Base-by-base conservation (phyloP, 257 asterid species). In the Solanum bulbocastanum region DNA sequence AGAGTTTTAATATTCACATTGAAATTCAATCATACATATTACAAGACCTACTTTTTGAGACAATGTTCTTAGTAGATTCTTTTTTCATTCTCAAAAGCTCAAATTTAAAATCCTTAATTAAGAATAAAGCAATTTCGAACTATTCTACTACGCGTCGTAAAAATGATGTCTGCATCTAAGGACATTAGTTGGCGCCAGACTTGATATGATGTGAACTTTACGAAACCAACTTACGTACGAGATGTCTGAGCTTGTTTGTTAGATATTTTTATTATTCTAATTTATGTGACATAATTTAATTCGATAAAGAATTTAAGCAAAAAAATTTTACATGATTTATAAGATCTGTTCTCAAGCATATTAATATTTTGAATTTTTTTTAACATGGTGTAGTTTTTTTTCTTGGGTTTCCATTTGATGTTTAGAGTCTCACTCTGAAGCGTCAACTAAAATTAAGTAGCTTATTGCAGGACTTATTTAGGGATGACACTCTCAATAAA, bases 51-150 rank as follows among this genome's bases (percentile, higher is more conserved):
- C 10, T 15, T 71, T 69, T 32, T 4, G 3, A 15, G 20, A 15
- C 2, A 0, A 3, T 1, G 1, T 15, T 32, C 20, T 32, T 18
- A 30, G 15, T 15, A 13, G 0, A 25, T 14, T 6, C 0, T 5
- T 25, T 66, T 25, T 66, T 25, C 3, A 0, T 30, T 69, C 3
- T 30, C 5, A 27, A 68, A 69, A 30, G 2, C 2, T 3, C 1
- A 30, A 69, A 69, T 15, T 7, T 0, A 30, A 14, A 13, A 30
- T 69, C 13, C 13, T 8, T 30, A 69, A 69, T 5, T 68, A 30
- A 30, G 0, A 69, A 68, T 13, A 0, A 13, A 68, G 20, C 1
- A 6, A 27, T 68, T 6, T n/a, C 5, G 22, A 27, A 68, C 18
- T 16, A 3, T 66, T 1, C 9, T 12, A 5, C 35, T 0, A 33